These are phyloP conservation scores for Backusella sp. DNA, from an alignment of 192 early-diverging fungal genomes.

Conservation along the genomic window DNA sequence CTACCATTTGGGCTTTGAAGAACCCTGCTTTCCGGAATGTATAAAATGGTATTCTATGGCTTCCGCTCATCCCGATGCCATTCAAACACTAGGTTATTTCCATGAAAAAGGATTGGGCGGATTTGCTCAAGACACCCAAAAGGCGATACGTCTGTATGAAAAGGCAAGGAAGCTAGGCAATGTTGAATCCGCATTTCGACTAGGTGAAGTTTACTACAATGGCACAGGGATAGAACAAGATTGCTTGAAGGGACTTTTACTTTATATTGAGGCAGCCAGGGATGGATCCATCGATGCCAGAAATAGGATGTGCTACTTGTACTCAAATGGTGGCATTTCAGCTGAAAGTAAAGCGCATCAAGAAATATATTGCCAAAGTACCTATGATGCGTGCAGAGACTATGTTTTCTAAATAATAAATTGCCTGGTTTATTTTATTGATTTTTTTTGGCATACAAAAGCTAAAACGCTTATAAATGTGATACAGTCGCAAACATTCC, in stretches of 20 bases:
- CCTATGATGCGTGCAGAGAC: not conserved
- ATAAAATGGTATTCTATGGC: not conserved
- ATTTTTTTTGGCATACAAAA: too few species aligned
- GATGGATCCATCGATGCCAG: not conserved
- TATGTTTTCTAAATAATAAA: not conserved
- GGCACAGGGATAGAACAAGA: not conserved
- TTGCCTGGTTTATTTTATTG: too few species aligned
- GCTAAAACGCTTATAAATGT: too few species aligned
- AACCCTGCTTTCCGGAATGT: not conserved
- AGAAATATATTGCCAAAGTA: not conserved
- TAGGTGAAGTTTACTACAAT: not conserved
- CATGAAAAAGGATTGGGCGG: not conserved
- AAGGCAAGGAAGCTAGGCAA: not conserved
- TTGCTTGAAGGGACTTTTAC: not conserved
- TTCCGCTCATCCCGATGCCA: not conserved
- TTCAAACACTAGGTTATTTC: not conserved
- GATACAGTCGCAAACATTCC: too few species aligned
- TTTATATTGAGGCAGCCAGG: not conserved
- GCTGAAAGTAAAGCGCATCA: not conserved
- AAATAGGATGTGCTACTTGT: not conserved
- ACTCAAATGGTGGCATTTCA: not conserved
- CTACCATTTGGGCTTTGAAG: not conserved
- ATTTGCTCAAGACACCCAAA: not conserved
- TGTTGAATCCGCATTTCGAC: not conserved
- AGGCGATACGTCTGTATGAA: not conserved